A percentile compares a stretch with the other conserved stretches of the same genome.
Conservation (phyloP, 1,284 basidiomycete genomes). For the Uromyces viciae-fabae region DNA sequence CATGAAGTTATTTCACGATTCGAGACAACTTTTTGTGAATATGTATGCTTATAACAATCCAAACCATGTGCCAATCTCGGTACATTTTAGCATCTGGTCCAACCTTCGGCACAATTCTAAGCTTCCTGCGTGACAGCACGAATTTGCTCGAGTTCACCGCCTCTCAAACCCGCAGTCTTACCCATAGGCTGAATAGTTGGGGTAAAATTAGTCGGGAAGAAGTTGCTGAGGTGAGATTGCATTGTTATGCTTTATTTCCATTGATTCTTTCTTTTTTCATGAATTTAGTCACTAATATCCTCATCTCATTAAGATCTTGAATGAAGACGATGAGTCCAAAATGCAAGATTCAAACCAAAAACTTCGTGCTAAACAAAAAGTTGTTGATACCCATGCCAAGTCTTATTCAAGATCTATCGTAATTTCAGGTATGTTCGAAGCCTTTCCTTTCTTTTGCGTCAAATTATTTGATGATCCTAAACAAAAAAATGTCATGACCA, state of each 20-base stretch:
- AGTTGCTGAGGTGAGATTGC: conserved; percentile 31
- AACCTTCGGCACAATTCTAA: conserved; percentile 37
- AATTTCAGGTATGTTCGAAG: conserved; percentile 19
- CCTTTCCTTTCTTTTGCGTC: background rate
- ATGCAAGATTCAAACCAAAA: conserved; percentile 39
- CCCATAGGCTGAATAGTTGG: conserved; percentile 37
- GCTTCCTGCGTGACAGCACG: conserved; percentile 31
- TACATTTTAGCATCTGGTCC: conserved; percentile 36
- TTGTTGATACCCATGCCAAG: conserved; percentile 14
- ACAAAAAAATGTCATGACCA: background rate
- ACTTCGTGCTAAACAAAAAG: conserved; percentile 31
- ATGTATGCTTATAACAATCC: too few relatives aligned
- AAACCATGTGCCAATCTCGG: too few relatives aligned
- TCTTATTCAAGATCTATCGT: conserved; percentile 33
- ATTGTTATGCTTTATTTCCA: background rate
- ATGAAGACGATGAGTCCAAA: conserved; percentile 15
- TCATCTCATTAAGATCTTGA: conserved; percentile 37
- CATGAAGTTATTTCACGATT: background rate
- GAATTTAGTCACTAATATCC: too few relatives aligned
- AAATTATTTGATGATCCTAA: background rate
- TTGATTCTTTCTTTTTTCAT: background rate
- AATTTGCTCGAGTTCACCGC: conserved; percentile 40
- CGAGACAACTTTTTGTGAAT: background rate
- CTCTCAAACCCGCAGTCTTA: conserved; percentile 19
- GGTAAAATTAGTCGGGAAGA: conserved; percentile 43